Evolutionary conservation across 179 eudicot species (phyloP), one percentile per base, ranked within the genome.

Genomic region (Vitellaria paradoxa): DNA sequence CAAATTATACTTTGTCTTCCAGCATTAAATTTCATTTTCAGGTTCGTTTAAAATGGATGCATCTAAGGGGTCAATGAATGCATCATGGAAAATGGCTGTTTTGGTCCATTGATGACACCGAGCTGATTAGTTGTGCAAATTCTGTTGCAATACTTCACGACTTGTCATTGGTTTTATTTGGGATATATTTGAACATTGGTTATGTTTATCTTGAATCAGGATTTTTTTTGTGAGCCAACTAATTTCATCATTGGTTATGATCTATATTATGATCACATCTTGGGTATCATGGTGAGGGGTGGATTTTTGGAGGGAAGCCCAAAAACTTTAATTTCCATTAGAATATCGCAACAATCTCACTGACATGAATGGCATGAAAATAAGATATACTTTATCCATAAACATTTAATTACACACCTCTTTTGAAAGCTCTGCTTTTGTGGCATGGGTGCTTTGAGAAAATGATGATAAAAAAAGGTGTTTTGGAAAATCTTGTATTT

Each of bases 291-390:
- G 67, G 17, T 12, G 9, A 61, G 10, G 42, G 42, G 15, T 64
- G 64, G 64, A n/a, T 60, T 60, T 23, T 60, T 60, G 26, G 64
- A 60, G 64, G 24, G 64, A 60, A 64, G 67, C 26, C 26, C 67
- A 26, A 64, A 64, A 11, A 13, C 42, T 40, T 23, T 64, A 26
- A 20, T n/a, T 24, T 24, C 40, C 17, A 24, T 64, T 5, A 11
- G 67, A 64, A 64, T 5, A 23, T 23, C 11, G 45, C 42, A 26
- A 64, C 6, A 26, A 4, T 9, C 40, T 13, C 18, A 24, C 67
- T 64, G 42, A 64, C 5, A 13, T 14, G 67, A 64, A 9, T 64
- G 40, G 67, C 15, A 24, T 12, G 15, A 4, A 59, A 64, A 64
- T 26, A 13, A 11, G 18, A 26, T 64, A 64, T 7, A 64, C 0